These are phyloP conservation scores for Talaromyces sp. DNA, from an alignment of 2,329 filamentous ascomycete genomes.

Conservation along the genomic window DNA sequence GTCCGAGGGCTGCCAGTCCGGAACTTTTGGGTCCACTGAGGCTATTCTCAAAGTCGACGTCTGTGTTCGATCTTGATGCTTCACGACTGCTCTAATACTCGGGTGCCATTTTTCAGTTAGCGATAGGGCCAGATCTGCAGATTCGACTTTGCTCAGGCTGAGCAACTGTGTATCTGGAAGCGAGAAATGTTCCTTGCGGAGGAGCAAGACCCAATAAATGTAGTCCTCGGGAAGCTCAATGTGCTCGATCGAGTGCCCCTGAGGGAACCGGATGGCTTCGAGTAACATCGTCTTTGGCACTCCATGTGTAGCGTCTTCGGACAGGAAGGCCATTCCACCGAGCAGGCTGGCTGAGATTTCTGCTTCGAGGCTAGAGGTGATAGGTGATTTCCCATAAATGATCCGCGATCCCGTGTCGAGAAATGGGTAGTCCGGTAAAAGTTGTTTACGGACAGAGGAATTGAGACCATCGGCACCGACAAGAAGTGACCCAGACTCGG, in stretches of 20 bases:
- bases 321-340: constrained; percentile 21
- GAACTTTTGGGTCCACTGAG: constrained; percentile 32
- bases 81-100: constrained; percentile 25
- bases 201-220: constrained; percentile 26
- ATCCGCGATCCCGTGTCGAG: constrained; percentile 39
- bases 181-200: constrained; percentile 15
- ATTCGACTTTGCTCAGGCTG: constrained; percentile 18
- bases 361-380: constrained; percentile 18
- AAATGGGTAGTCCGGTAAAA: constrained; percentile 32
- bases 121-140: constrained; percentile 20
- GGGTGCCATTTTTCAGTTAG: constrained; percentile 28
- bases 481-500: constrained; percentile 31
- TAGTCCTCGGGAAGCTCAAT: constrained; percentile 24
- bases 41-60: constrained; percentile 33
- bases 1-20: constrained; percentile 30
- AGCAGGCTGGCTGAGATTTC: constrained; percentile 17
- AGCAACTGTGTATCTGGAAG: constrained; percentile 19
- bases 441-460: constrained; percentile 37
- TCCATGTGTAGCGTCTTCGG: constrained; percentile 15
- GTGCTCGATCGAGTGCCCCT: constrained; percentile 15
- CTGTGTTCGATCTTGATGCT: constrained; percentile 29
- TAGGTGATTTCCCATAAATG: constrained; percentile 41
- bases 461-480: constrained; percentile 41
- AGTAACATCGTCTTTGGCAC: constrained; percentile 21
- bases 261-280: constrained; percentile 24